Evolutionary conservation across 225 moss, liverwort and hornwort genomes (phyloP).

Genomic region (Lunularia cruciata): DNA sequence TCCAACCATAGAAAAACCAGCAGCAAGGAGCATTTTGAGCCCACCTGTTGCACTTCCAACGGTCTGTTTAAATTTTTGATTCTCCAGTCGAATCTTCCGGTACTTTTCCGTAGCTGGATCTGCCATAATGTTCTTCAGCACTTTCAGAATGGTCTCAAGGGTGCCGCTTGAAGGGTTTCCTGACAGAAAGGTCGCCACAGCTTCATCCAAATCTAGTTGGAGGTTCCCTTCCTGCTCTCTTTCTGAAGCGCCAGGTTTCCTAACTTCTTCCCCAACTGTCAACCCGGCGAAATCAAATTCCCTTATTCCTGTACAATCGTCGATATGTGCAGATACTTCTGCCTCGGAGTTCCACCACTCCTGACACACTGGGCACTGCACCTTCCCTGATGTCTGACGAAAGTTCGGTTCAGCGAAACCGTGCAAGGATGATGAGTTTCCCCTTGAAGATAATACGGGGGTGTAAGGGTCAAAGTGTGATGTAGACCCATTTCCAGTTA

Average conservation of each 20-base stretch:
- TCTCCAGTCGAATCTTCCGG: constrained; percentile 36
- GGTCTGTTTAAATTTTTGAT: constrained; percentile 37
- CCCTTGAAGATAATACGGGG: constrained; percentile 36
- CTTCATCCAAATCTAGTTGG: constrained; percentile 40
- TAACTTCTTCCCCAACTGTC: constrained; percentile 12
- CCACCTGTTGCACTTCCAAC: constrained; percentile 43
- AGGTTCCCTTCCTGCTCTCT: constrained; percentile 20
- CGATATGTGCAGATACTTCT: constrained; percentile 44
- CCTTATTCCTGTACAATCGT: constrained; percentile 38
- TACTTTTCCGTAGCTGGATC: constrained; percentile 35
- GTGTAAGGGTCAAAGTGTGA: constrained; percentile 41
- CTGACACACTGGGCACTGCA: constrained; percentile 53
- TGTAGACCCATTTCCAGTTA: background rate
- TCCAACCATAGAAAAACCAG: constrained; percentile 35
- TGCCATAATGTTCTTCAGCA: constrained; percentile 38
- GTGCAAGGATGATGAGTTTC: constrained; percentile 30
- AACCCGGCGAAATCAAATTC: constrained; percentile 13
- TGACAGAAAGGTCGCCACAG: constrained; percentile 41
- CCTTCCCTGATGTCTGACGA: constrained; percentile 18
- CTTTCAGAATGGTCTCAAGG: constrained; percentile 29
- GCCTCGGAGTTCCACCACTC: constrained; percentile 48
- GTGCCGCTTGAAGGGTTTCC: constrained; percentile 35
- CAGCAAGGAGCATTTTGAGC: constrained; percentile 30
- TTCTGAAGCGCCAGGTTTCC: background rate
- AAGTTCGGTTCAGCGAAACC: background rate